Base-by-base conservation (phyloP, 2,329 filamentous ascomycete genomes). In the Pyrenochaeta sp. region DNA sequence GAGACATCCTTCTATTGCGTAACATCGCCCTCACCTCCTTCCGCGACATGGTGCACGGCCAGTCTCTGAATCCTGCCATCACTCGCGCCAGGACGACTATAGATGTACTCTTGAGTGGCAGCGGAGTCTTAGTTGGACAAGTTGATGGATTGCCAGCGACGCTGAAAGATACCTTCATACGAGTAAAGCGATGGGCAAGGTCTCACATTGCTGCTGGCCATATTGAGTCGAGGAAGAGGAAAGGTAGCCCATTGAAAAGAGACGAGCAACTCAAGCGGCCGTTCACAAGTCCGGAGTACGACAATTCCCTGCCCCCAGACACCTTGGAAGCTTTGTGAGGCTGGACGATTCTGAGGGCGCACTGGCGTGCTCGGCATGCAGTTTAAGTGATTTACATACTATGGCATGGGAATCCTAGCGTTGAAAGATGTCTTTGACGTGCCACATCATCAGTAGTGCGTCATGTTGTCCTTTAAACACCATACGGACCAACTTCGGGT, bases 11-110 rank as follows among this genome's bases (percentile, higher is more conserved):
- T 4, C 81, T 97, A 12, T 71, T 97, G 54, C 87, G 88, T 51
- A 92, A 94, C 64, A 87, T 97, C 6, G 92, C 89, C 0, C 79
- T 98, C 45, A 86, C 86, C 46, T 85, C 86, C 3, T 98, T 94
- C 72, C 83, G 84, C 45, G 85, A 86, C 41, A 88, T 85, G 64
- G 93, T 97, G 0, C 92, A 95, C 65, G 93, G 94, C 0, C 90
- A 96, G 72, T 95, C 89, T 67, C 77, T 97, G 57, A 85, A 89
- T 23, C 85, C 84, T 58, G 86, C 86, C 7, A 83, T 90, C 64
- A 93, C 91, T 7, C 87, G 85, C 61, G 83, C 92, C 20, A 69
- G 70, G 41, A 81, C 92, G 3, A 86, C 83, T 56, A 78, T 94
- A 21, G 82, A 87, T 57, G 76, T 96, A 37, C 75, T 96, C 15